Base-by-base conservation (phyloP, 441 rosid species). In the Kokia cookei region DNA sequence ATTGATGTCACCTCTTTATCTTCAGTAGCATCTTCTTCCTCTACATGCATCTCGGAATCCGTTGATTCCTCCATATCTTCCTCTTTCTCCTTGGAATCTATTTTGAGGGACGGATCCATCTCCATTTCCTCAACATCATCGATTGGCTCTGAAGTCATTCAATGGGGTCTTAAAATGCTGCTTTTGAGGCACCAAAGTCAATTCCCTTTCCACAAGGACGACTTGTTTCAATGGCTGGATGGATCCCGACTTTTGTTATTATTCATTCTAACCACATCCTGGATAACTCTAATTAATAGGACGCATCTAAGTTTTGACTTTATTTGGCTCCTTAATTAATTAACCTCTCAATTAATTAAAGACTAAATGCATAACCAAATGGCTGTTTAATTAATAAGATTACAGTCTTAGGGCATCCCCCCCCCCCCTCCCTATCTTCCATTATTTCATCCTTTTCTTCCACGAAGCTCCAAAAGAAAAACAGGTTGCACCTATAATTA, bases 241-340 rank as follows among this genome's bases (percentile, higher is more conserved):
- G 37, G 37, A 32, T 32, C 48, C 48, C 13, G 11, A 8, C 48
- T 12, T 11, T 43, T 12, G 14, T 48, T n/a, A n/a, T n/a, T n/a
- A 50, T 50, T 14, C 55, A 50, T 50, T 50, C n/a, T 32, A 50
- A 4, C 7, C 55, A 7, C 19, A 14, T 14, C 55, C 7, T 48
- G 53, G n/a, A 12, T 14, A 48, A 13, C 53, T 50, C 17, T 50
- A 47, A n/a, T 6, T 22, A 9, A 58, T 58, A 79, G 77, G 91
- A 84, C 82, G 92, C 94, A 86, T 87, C 97, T 86, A 73, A 84
- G 78, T 35, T 86, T 86, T 93, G 97, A 91, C 96, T 91, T 91
- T 85, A 84, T 57, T 63, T 48, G 4, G 58, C 51, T 78, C 73
- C 79, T 79, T 77, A 82, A 80, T 77, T 77, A 83, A 80, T 79